Base-by-base conservation (phyloP, 2,329 filamentous ascomycete species). In the Monascus ruber region DNA sequence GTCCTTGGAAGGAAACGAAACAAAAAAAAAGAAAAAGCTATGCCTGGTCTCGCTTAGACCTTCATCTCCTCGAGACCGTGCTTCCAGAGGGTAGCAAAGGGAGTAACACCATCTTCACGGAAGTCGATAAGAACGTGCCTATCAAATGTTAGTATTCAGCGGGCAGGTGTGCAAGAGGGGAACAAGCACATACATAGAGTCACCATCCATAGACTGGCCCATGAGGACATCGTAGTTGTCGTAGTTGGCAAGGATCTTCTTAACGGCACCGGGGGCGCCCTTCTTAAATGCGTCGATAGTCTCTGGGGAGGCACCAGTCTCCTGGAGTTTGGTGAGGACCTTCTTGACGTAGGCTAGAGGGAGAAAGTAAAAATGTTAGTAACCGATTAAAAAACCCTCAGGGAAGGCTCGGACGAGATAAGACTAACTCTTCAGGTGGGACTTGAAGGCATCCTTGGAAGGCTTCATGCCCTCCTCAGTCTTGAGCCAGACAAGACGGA, bases 171-270 rank as follows among this genome's bases (percentile, higher is more conserved):
- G 25, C 28, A 17, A 6, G 36, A 26, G 17, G n/a, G 33, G 34
- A 33, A 26, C 33, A 24, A 43, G 28, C 40, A 76, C 83, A 59
- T 72, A 91, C 91, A 95, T 94, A 73, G 83, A 88, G 59, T 94
- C 85, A 55, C 83, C 81, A 69, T 93, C 78, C 85, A 94, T 93
- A 55, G 79, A 83, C 74, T 91, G 81, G 71, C 89, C 88, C 55
- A 83, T 85, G 69, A 83, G 84, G 70, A 95, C 89, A 67, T 96
- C 89, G 66, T 82, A 94, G 74, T 96, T 85, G 73, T 94, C 88
- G 76, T 94, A 94, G 72, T 85, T 89, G 64, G 82, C 71, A 51
- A 94, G 74, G 61, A 77, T 78, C 73, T 85, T 81, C 76, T 94
- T 94, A 67, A 85, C 81, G 62, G 77, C 93, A 40, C 51, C 67